Conservation (phyloP, 805 yeast species). For the Candida arabinofermentans region DNA sequence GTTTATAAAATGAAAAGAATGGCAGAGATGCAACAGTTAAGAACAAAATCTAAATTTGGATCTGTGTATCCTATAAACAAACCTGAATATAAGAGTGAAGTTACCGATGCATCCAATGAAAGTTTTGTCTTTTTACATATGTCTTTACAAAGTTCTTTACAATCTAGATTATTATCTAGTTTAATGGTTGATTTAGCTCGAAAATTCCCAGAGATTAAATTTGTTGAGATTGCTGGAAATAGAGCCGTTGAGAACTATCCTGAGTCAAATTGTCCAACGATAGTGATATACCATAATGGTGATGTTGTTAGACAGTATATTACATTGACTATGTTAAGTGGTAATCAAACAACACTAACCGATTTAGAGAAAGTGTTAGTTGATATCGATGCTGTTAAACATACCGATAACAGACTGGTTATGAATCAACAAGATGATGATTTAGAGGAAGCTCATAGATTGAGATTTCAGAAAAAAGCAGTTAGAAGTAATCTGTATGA, state of each 20-base stretch:
- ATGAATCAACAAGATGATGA: constrained; percentile 57
- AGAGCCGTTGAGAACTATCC: constrained; percentile 94
- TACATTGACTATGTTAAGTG: constrained; percentile 80
- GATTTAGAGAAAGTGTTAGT: constrained; percentile 78
- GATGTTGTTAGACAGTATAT: constrained; percentile 77
- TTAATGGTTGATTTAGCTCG: constrained; percentile 56
- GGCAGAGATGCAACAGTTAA: constrained; percentile 63
- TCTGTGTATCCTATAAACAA: constrained; percentile 73
- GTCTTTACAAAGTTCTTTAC: constrained; percentile 62
- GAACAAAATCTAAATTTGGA: constrained; percentile 61
- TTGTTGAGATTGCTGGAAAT: constrained; percentile 86
- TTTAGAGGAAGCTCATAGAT: constrained; percentile 46
- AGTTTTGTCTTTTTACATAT: constrained; percentile 73
- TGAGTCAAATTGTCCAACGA: constrained; percentile 84
- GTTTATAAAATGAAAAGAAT: constrained; percentile 73
- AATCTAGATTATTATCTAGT: constrained; percentile 65
- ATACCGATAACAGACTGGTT: constrained; percentile 61
- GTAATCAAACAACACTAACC: constrained; percentile 61
- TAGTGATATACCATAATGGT: constrained; percentile 74
- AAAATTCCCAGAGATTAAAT: constrained; percentile 76
- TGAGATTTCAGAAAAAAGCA: constrained; percentile 55
- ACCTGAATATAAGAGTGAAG: constrained; percentile 82
- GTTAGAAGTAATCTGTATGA: constrained; percentile 39
- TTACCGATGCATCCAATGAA: constrained; percentile 73
- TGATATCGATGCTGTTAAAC: constrained; percentile 59